Evolutionary conservation across 805 yeast genomes (phyloP).

Genomic region (Huiozyma sinensis): DNA sequence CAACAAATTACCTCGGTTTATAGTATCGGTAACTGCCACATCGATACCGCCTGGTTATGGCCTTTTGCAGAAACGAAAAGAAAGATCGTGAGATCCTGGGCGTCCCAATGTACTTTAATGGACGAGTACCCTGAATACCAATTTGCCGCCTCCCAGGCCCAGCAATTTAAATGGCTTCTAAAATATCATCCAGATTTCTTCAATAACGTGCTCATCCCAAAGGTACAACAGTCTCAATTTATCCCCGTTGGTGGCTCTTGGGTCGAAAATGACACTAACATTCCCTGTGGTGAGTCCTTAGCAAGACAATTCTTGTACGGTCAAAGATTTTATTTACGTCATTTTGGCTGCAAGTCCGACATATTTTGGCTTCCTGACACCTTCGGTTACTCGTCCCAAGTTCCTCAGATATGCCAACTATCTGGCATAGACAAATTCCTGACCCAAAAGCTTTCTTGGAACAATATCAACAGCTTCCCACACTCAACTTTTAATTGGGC

Average conservation of each 20-base stretch:
- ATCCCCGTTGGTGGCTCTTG: conserved; percentile 93
- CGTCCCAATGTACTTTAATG: conserved; percentile 76
- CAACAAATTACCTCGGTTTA: conserved; percentile 45
- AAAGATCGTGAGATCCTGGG: conserved; percentile 90
- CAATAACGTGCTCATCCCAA: conserved; percentile 44
- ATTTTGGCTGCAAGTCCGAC: conserved; percentile 67
- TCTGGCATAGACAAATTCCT: conserved; percentile 77
- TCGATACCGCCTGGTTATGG: conserved; percentile 99
- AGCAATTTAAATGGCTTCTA: conserved; percentile 87
- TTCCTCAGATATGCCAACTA: conserved; percentile 84
- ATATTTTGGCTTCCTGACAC: conserved; percentile 96
- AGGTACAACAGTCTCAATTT: conserved; percentile 62
- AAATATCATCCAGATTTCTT: conserved; percentile 79
- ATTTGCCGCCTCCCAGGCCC: conserved; percentile 93
- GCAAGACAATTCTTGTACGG: conserved; percentile 85
- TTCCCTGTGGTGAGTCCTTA: conserved; percentile 90
- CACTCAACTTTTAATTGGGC: conserved; percentile 90
- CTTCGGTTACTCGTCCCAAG: conserved; percentile 90
- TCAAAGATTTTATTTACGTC: conserved; percentile 68
- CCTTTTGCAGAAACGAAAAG: conserved; percentile 96
- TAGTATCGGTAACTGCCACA: conserved; percentile 91
- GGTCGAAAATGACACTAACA: conserved; percentile 95
- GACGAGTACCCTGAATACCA: conserved; percentile 86
- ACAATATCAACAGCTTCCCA: conserved; percentile 86
- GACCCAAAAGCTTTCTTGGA: conserved; percentile 95